Evolutionary conservation across 2,329 filamentous ascomycete species (phyloP), one percentile per base, ranked within the genome.

Genomic region (Claviceps pazoutovae): DNA sequence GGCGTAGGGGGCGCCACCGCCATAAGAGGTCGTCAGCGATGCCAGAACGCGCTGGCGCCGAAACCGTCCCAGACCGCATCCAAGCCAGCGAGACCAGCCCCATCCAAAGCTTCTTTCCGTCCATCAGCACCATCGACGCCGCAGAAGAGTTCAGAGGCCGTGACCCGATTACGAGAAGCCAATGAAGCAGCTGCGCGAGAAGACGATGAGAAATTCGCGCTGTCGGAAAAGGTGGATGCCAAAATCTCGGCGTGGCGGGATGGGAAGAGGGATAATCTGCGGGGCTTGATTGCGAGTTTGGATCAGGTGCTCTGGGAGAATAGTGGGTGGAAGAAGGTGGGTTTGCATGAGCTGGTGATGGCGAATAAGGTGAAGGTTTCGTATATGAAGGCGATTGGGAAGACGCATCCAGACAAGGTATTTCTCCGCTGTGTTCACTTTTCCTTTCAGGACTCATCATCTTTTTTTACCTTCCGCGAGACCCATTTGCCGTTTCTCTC

Each of bases 321-420:
- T 43, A 88, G 88, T 56, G 89, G 88, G 4, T 98, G 93, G 93
- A 96, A 95, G 73, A 95, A 94, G 73, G 84, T 97, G 52, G 89
- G 88, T 36, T 81, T 98, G 80, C 84, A 90, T 57, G 93, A 98
- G 71, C 68, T 98, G 59, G 85, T 98, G 50, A 79, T 95, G 76
- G 83, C 89, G 37, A 89, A 87, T 59, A 95, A 91, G 74, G 93
- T 97, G 66, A 98, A 98, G 79, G 84, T 98, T 57, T 76, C 86
- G 54, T 98, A 98, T 66, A 97, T 98, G 93, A 96, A 95, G 78
- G 93, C 91, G 5, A 97, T 98, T 76, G 88, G 84, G 11, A 97
- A 96, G 75, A 93, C 93, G 59, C 93, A 98, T 75, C 93, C 93
- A 55, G 93, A 98, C 68, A 98, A 98, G 84, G 93, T 96, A 75